Evolutionary conservation across 495 filamentous ascomycete genomes (phyloP).

Genomic region (Lasiosphaeris hirsuta): DNA sequence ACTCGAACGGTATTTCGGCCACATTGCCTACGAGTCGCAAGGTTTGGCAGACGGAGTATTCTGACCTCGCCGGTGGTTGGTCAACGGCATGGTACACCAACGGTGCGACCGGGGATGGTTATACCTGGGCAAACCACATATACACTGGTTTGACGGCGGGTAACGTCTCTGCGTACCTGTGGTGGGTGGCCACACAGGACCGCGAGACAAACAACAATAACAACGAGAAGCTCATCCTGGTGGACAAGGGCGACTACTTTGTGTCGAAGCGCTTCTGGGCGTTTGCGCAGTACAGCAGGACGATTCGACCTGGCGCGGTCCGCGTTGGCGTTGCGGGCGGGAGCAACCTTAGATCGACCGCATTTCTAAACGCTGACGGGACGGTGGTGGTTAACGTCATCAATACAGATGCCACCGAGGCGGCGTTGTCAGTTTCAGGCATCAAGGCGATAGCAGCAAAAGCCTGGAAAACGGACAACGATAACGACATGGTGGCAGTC

Average conservation of each 20-base stretch:
- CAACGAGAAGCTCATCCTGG: slow-evolving; percentile 28
- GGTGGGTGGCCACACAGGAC: slow-evolving; percentile 46
- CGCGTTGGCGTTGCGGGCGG: slow-evolving; percentile 38
- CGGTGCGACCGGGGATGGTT: slow-evolving; percentile 47
- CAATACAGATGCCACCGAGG: slow-evolving; percentile 37
- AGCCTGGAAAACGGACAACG: slow-evolving; percentile 32
- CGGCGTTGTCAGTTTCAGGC: slow-evolving; percentile 26
- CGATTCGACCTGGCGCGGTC: slow-evolving; percentile 46
- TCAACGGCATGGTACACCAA: slow-evolving; percentile 45
- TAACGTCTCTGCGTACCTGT: slow-evolving; percentile 48
- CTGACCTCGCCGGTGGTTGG: slow-evolving; percentile 18
- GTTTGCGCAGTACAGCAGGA: slow-evolving; percentile 46
- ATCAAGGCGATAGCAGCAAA: slow-evolving; percentile 21
- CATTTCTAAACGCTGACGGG: slow-evolving; percentile 48
- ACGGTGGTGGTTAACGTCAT: slow-evolving; percentile 42
- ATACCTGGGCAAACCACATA: slow-evolving; percentile 55
- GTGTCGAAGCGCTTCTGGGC: slow-evolving; percentile 47
- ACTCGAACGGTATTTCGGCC: slow-evolving; percentile 36
- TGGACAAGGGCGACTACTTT: slow-evolving; percentile 32
- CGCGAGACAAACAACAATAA: slow-evolving; percentile 19
- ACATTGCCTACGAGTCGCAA: slow-evolving; percentile 38
- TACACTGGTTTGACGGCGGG: slow-evolving; percentile 40
- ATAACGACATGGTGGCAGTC: slow-evolving; percentile 11
- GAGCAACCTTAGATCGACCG: slow-evolving; percentile 37
- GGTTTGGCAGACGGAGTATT: slow-evolving; percentile 51